Evolutionary conservation across 176 grass and related monocot species (phyloP).

Genomic region (Themeda triandra): DNA sequence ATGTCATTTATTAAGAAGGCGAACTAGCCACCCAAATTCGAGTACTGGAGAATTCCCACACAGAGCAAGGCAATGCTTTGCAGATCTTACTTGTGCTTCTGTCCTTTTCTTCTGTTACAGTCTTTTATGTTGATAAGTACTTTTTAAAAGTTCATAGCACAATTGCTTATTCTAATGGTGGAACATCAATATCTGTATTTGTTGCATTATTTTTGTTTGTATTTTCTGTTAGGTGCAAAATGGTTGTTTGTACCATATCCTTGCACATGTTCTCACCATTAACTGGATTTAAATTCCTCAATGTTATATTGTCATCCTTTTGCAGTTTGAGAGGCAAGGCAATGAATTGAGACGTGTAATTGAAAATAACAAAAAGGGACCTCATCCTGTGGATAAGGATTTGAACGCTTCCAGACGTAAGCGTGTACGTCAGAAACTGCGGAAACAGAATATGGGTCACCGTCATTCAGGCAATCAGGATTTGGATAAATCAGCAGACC

Average conservation of each 20-base stretch:
- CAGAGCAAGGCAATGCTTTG: background rate
- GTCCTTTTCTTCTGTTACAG: background rate
- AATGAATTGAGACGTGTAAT: slow-evolving; percentile 27
- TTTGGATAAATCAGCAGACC: slow-evolving; percentile 10
- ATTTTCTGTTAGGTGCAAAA: slow-evolving; percentile 12
- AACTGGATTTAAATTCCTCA: slow-evolving; percentile 40
- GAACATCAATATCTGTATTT: slow-evolving; percentile 22
- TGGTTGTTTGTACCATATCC: slow-evolving; percentile 7
- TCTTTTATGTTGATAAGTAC: slow-evolving; percentile 2
- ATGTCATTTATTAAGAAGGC: background rate
- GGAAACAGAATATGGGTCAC: slow-evolving; percentile 11
- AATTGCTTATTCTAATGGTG: slow-evolving; percentile 11
- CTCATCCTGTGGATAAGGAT: slow-evolving; percentile 21
- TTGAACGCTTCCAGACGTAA: slow-evolving; percentile 19
- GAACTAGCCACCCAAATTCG: background rate
- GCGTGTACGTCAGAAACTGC: background rate
- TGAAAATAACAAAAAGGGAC: slow-evolving; percentile 18
- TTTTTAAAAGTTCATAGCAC: background rate
- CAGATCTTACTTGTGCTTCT: background rate
- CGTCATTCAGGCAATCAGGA: slow-evolving; percentile 12
- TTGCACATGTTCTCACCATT: slow-evolving; percentile 6
- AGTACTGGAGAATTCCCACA: background rate
- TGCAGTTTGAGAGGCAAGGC: slow-evolving; percentile 52
- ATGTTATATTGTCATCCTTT: slow-evolving; percentile 37
- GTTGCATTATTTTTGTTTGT: slow-evolving; percentile 16